Base-by-base conservation (phyloP, 169 alveolate genomes). In the Eimeria sp. region DNA sequence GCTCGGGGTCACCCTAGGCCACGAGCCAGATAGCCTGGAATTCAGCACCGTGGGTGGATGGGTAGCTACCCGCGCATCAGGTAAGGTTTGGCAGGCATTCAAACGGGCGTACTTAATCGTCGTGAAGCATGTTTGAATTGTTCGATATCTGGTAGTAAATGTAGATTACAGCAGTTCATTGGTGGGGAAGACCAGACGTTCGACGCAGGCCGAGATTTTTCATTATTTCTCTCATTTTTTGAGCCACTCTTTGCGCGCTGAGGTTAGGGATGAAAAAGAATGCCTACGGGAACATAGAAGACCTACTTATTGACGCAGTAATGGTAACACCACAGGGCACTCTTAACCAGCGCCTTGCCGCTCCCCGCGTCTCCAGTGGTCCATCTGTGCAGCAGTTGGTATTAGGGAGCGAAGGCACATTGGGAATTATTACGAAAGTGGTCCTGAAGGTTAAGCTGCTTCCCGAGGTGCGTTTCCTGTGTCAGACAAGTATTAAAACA, bases 31-130 rank as follows among this genome's bases (percentile, higher is more conserved):
- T 90, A 97, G 98, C 82, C 96, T 96, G 27, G 98, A 98, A 84
- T 97, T 98, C 92, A 97, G 98, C 30, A 97, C 98, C 61, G 96
- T 98, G n/a, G 99, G 99, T 51, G 99, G 99, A 47, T 98, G 99
- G 98, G 97, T 98, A 43, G 96, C 98, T 43, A 98, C 99, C n/a
- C 96, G 98, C 76, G 98, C 98, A 25, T 97, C 98, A 54, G 96
- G 96, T 92, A 34, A 18, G 96, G 63, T 58, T 57, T 40, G 34
- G 78, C 51, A 34, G 16, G 83, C 30, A 43, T 73, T 73, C 54
- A 73, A 18, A 34, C 40, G 13, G 54, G 16, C 80, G 51, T 30
- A 49, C 18, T 30, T 34, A 22, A 34, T 70, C 78, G 49, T 70
- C 51, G 34, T 73, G 22, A 34, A 4, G 83, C 54, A 16, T 40